Conservation (phyloP, 2,329 filamentous ascomycete genomes). For the Alternaria atra region DNA sequence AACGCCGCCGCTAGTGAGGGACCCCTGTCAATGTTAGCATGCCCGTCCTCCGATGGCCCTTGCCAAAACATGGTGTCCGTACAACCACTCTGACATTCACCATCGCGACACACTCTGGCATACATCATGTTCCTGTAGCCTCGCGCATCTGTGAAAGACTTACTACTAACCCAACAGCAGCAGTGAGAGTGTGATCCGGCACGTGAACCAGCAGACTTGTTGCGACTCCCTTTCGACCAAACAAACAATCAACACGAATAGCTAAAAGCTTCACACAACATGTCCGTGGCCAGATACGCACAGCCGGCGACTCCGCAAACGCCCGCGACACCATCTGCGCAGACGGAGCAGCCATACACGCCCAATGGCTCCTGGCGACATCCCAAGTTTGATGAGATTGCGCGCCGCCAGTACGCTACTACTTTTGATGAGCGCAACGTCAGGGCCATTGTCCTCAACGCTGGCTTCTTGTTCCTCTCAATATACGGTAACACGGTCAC, state of each 20-base stretch:
- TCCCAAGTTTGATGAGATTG: slow-evolving; percentile 87
- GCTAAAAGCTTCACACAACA: slow-evolving; percentile 17
- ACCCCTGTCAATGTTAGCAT: slow-evolving; percentile 10
- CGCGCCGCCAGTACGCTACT: slow-evolving; percentile 77
- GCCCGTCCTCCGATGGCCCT: slow-evolving; percentile 9
- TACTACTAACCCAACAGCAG: slow-evolving; percentile 38
- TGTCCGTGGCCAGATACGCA: slow-evolving; percentile 29
- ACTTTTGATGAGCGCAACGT: slow-evolving; percentile 83
- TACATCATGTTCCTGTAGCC: slow-evolving; percentile 10
- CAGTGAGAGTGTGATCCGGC: not conserved
- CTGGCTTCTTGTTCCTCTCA: slow-evolving; percentile 61
- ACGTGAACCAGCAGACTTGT: not conserved
- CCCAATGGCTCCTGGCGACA: slow-evolving; percentile 86
- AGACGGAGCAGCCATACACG: slow-evolving; percentile 38
- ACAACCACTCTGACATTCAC: slow-evolving; percentile 13
- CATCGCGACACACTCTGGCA: not conserved
- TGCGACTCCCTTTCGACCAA: slow-evolving; percentile 9
- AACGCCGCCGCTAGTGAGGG: slow-evolving; percentile 6
- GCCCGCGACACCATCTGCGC: slow-evolving; percentile 36
- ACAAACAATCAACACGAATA: slow-evolving; percentile 18
- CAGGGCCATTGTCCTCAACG: slow-evolving; percentile 73
- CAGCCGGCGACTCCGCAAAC: slow-evolving; percentile 34
- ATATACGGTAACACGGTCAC: slow-evolving; percentile 49
- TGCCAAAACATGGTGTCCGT: slow-evolving; percentile 23
- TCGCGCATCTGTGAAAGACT: slow-evolving; percentile 6